Base-by-base conservation (phyloP, 495 filamentous ascomycete species). In the Apiosordaria backusii region DNA sequence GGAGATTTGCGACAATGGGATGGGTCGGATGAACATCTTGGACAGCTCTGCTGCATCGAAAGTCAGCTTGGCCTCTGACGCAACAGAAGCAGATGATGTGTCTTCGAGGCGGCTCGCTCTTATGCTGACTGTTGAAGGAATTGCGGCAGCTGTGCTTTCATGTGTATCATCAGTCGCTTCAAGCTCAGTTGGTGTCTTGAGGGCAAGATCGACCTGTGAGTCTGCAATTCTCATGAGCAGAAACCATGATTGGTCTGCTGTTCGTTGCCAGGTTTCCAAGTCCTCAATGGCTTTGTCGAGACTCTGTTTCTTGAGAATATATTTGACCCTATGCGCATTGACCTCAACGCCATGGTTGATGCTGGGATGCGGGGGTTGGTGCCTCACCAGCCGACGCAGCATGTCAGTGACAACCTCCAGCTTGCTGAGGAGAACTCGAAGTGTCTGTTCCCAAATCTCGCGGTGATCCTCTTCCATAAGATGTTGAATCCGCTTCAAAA, bases 201-300 rank as follows among this genome's bases (percentile, higher is more conserved):
- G 29, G 10, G 29, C 29, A 10, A 35, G 29, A 10, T 82, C 79
- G 27, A 81, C 68, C 10, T 57, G 27, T 0, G 71, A 64, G 57
- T 70, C 70, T 6, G 65, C 62, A 21, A 78, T 78, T 27, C 67
- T 71, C 52, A 76, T 68, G 40, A 83, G 69, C 16, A 83, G 68
- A 27, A 79, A 78, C 79, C 80, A 84, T 4, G 74, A 64, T 6
- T 72, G 77, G 35, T 80, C 74, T 22, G 72, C 72, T 21, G 67
- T 70, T 0, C 60, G 52, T 60, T 79, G 77, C 81, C 81, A 84
- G 25, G 65, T 73, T 25, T 82, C 79, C 3, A 82, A 62, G 1
- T 76, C 74, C 6, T 65, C 29, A 24, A 81, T 75, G n/a, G 71
- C 67, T 26, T 72, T 69, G 21, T 73, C 73, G 5, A 81, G 68